phyloP scores from a whole-genome alignment of 169 alveolate species.

The Plasmodium falciparum region DNA sequence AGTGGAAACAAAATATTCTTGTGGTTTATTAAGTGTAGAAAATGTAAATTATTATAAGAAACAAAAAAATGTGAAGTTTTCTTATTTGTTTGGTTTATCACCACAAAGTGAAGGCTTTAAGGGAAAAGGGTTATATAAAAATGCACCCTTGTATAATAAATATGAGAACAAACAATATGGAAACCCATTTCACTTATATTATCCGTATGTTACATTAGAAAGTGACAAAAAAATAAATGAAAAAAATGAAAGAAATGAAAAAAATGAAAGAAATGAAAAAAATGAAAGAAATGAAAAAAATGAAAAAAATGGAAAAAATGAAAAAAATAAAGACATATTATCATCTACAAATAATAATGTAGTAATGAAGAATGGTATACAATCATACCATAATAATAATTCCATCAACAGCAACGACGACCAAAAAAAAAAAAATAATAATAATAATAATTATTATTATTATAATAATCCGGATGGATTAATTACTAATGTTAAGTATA shows the following conservation, averaged over 20 bases:
- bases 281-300: background rate
- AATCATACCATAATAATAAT: background rate
- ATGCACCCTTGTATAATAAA: background rate
- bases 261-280: background rate
- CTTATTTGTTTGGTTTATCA: constrained; percentile 6
- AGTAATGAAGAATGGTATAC: background rate
- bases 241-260: background rate
- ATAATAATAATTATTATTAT: background rate
- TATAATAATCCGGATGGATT: background rate
- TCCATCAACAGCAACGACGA: background rate
- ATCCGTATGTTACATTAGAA: background rate
- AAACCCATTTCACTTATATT: background rate
- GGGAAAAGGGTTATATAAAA: background rate
- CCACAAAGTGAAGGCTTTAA: background rate
- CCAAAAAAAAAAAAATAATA: background rate
- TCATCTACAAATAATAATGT: background rate
- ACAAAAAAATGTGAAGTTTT: constrained; percentile 6
- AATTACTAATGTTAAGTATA: constrained; percentile 27
- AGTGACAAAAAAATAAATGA: background rate
- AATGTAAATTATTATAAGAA: constrained; percentile 12
- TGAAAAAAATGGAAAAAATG: background rate
- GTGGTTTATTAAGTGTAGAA: constrained; percentile 49
- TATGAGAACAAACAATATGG: background rate
- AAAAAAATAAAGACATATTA: too few species aligned
- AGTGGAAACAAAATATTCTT: constrained; percentile 35